A percentile compares a stretch with the other conserved stretches of the same genome.
Conservation (phyloP, 768 basidiomycete species). For the Tricholoma flavovirens region DNA sequence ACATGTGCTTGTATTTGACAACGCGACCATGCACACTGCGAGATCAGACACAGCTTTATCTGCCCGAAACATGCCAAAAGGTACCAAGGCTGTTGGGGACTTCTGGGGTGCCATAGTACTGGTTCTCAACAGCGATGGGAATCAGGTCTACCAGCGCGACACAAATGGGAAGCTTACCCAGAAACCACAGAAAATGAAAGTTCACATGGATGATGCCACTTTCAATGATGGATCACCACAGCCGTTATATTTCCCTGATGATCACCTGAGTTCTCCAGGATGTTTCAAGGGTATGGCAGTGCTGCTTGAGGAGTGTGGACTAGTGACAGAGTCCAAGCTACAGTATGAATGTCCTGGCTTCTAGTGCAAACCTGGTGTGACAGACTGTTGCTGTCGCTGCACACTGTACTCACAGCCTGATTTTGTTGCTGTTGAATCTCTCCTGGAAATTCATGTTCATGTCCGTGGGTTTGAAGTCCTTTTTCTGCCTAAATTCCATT, state of each 20-base stretch:
- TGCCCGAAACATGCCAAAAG: not conserved
- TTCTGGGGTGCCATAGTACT: not conserved
- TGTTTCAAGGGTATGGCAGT: not conserved
- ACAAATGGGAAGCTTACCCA: not conserved
- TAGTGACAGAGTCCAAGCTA: not conserved
- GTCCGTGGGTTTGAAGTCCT: not conserved
- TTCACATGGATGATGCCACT: not conserved
- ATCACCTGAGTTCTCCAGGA: not conserved
- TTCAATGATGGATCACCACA: not conserved
- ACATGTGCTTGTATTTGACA: not conserved
- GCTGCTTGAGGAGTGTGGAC: not conserved
- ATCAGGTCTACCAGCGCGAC: not conserved
- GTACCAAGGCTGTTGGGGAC: not conserved
- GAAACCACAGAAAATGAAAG: not conserved
- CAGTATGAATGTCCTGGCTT: not conserved
- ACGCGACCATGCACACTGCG: conserved; percentile 10
- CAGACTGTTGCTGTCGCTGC: not conserved
- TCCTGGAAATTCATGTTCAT: not conserved
- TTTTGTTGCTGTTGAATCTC: not conserved
- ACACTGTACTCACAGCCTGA: not conserved
- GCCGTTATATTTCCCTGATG: not conserved
- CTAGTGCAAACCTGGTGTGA: not conserved
- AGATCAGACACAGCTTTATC: not conserved
- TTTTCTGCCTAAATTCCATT: not conserved
- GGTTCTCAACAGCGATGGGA: not conserved